Conservation (phyloP, 2,329 filamentous ascomycete species). For the Knoxdaviesia capensis region DNA sequence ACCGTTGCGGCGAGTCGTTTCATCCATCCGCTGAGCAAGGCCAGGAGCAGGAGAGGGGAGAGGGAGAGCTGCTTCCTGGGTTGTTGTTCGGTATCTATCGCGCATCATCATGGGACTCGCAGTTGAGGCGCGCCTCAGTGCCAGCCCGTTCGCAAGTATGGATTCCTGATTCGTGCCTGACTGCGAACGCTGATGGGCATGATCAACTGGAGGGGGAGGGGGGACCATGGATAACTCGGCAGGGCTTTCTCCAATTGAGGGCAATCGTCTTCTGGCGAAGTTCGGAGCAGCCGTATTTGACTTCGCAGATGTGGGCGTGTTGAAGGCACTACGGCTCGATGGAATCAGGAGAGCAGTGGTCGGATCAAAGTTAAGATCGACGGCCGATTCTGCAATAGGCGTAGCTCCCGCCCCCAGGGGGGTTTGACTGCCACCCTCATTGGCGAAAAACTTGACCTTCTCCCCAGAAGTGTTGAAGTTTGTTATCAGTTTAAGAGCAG, state of each 20-base stretch:
- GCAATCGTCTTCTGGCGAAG: conserved; percentile 44
- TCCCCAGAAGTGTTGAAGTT: conserved; percentile 49
- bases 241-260: conserved; percentile 49
- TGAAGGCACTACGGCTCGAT: conserved; percentile 45
- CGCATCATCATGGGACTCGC: conserved; percentile 46
- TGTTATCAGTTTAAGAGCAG: conserved; percentile 78
- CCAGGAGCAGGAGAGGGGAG: conserved; percentile 43
- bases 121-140: conserved; percentile 44
- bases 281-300: conserved; percentile 36
- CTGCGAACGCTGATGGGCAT: too few species aligned
- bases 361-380: conserved; percentile 34
- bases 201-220: too few species aligned
- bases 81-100: conserved; percentile 19
- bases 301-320: conserved; percentile 47
- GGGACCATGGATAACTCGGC: background rate
- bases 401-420: conserved; percentile 71
- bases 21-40: conserved; percentile 39
- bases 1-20: conserved; percentile 41
- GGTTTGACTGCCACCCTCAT: conserved; percentile 39
- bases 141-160: conserved; percentile 17
- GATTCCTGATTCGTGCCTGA: background rate
- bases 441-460: conserved; percentile 43
- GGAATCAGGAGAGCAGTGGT: conserved; percentile 49
- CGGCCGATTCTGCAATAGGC: conserved; percentile 63
- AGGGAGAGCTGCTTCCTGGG: conserved; percentile 21